Percentiles rank a stretch among this genome's conserved stretches.
Conservation (phyloP, 2,329 filamentous ascomycete genomes). For the Byssochlamys sp. region DNA sequence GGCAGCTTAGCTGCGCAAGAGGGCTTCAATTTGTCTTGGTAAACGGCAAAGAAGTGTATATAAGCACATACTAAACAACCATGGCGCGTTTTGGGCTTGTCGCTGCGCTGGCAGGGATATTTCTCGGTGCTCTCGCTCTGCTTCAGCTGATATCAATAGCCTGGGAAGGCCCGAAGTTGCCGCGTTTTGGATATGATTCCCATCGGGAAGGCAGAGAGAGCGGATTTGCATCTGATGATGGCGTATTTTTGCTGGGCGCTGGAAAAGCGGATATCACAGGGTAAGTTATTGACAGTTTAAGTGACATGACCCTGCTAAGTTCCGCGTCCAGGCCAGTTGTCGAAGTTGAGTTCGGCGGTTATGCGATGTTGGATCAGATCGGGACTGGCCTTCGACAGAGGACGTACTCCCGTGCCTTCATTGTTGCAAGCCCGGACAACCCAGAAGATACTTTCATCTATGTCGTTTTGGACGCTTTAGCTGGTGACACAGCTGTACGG, state of each 20-base stretch:
- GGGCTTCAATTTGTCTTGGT: not conserved
- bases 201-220: conserved; percentile 17
- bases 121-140: conserved; percentile 19
- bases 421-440: conserved; percentile 60
- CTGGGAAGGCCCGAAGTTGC: conserved; percentile 9
- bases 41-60: not conserved
- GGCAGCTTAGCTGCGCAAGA: not conserved
- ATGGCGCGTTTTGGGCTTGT: conserved; percentile 23
- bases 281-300: conserved; percentile 27
- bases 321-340: conserved; percentile 58
- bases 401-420: conserved; percentile 80
- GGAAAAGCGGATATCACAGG: conserved; percentile 66
- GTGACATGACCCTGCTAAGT: not conserved
- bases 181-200: conserved; percentile 10
- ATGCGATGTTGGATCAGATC: conserved; percentile 73
- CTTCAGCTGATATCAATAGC: conserved; percentile 21
- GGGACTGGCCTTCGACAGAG: conserved; percentile 79
- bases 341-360: conserved; percentile 84
- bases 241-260: conserved; percentile 55
- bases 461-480: conserved; percentile 74
- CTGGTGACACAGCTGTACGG: conserved; percentile 78
- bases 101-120: conserved; percentile 15
- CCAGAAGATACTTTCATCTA: conserved; percentile 71
- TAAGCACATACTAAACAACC: conserved; percentile 1
- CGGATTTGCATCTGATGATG: conserved; percentile 19